Evolutionary conservation across 2,329 filamentous ascomycete genomes (phyloP).

Genomic region (Venturia aucupariae): DNA sequence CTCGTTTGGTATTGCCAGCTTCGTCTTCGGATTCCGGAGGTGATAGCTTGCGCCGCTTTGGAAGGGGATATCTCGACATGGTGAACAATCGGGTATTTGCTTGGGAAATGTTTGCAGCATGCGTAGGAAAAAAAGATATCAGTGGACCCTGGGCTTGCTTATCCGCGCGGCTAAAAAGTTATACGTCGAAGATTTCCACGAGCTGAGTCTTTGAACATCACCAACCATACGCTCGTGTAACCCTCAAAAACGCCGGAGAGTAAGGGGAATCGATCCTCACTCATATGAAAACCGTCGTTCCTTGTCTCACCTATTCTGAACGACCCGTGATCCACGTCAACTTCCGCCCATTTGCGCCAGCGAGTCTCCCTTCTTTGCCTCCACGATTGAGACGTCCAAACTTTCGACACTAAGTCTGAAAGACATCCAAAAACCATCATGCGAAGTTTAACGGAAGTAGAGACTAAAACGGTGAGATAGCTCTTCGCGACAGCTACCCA

Average conservation of each 20-base stretch:
- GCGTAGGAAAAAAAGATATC: not conserved
- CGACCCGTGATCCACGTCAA: not conserved
- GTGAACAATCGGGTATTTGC: not conserved
- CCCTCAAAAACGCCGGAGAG: too few relatives aligned
- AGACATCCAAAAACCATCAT: not conserved
- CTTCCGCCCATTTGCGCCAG: not conserved
- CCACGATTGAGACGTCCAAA: not conserved
- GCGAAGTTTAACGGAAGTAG: not conserved
- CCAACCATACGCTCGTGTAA: too few relatives aligned
- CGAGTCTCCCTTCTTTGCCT: not conserved
- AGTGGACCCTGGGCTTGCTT: slow-evolving; percentile 47
- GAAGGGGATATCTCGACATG: slow-evolving; percentile 28
- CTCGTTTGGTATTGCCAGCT: not conserved
- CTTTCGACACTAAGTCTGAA: not conserved
- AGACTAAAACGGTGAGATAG: too few relatives aligned
- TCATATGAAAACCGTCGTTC: not conserved
- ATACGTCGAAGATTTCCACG: too few relatives aligned
- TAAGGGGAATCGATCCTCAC: too few relatives aligned
- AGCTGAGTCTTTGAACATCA: too few relatives aligned
- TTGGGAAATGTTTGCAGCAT: not conserved
- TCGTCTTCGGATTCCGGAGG: slow-evolving; percentile 22
- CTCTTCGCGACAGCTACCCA: too few relatives aligned
- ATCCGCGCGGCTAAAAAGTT: too few relatives aligned
- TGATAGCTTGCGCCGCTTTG: slow-evolving; percentile 30
- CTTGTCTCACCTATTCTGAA: not conserved